These are phyloP conservation scores for Paralagenidium karlingii DNA, from an alignment of 352 stramenopile species.

Conservation along the genomic window DNA sequence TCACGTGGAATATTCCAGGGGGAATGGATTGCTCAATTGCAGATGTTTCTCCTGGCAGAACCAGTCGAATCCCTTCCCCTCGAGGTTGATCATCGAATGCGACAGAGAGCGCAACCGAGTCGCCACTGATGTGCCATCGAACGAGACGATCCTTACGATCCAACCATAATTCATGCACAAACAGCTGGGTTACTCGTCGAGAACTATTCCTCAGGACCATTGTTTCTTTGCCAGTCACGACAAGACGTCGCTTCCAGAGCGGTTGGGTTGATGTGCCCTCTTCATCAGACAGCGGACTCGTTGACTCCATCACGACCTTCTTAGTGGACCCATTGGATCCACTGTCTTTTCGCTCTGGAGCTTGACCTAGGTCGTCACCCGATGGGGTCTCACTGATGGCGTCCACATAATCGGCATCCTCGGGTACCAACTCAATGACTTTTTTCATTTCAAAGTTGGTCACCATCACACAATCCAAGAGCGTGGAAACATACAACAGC, in stretches of 20 bases:
- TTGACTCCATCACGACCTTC: too few relatives aligned
- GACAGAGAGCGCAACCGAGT: constrained; percentile 65
- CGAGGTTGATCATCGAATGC: constrained; percentile 53
- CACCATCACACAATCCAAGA: constrained; percentile 60
- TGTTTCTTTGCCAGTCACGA: constrained; percentile 78
- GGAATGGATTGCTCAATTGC: constrained; percentile 65
- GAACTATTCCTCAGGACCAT: constrained; percentile 46
- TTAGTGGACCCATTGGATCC: too few relatives aligned
- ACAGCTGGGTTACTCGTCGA: constrained; percentile 63
- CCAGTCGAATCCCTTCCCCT: constrained; percentile 65
- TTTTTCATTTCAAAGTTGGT: constrained; percentile 60
- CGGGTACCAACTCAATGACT: constrained; percentile 60
- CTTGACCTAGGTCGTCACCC: too few relatives aligned
- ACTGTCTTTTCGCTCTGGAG: too few relatives aligned
- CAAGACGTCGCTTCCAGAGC: constrained; percentile 63
- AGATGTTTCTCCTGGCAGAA: constrained; percentile 59
- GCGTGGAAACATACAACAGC: constrained; percentile 68
- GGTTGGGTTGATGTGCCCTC: too few relatives aligned
- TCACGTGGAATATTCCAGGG: constrained; percentile 67
- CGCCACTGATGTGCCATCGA: constrained; percentile 74
- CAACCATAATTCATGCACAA: constrained; percentile 76
- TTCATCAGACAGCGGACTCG: too few relatives aligned
- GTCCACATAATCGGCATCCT: constrained; percentile 53
- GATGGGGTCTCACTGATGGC: constrained; percentile 25
- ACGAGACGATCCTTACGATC: constrained; percentile 76